Evolutionary conservation across 495 filamentous ascomycete species (phyloP).

Genomic region (Cenococcum geophilum): DNA sequence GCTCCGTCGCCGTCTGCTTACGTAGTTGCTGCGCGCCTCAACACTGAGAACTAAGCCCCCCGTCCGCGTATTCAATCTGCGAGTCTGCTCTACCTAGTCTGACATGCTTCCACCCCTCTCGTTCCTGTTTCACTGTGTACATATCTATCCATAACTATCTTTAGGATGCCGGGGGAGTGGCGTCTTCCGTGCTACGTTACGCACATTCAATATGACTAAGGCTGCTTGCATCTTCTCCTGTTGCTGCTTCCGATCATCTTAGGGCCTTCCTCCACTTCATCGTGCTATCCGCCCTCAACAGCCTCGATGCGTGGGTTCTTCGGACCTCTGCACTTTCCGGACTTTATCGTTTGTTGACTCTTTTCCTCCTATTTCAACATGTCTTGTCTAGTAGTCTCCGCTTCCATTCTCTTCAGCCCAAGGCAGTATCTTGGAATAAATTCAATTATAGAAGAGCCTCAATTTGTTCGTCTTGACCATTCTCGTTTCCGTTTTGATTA

Average conservation of each 20-base stretch:
- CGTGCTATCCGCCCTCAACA: no score
- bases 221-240: constrained; percentile 18
- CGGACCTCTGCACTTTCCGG: not conserved
- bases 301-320: not conserved
- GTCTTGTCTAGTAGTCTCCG: not conserved
- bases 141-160: not conserved
- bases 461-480: not conserved
- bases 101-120: not conserved
- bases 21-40: not conserved
- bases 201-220: constrained; percentile 17
- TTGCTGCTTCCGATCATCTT: not conserved
- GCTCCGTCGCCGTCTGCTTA: not conserved
- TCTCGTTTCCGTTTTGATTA: not conserved
- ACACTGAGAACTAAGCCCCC: not conserved
- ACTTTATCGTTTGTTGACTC: not conserved
- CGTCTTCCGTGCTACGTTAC: constrained; percentile 21
- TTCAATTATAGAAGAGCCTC: no score
- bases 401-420: not conserved
- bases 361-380: not conserved
- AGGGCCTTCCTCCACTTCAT: no score
- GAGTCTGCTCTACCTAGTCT: not conserved
- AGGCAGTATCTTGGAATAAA: not conserved
- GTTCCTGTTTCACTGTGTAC: not conserved
- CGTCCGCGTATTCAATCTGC: no score
- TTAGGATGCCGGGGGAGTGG: not conserved